Percentiles rank a stretch among this genome's conserved stretches.
phyloP scores from a whole-genome alignment of 1,284 basidiomycete genomes.

The Melampsora occidentalis region DNA sequence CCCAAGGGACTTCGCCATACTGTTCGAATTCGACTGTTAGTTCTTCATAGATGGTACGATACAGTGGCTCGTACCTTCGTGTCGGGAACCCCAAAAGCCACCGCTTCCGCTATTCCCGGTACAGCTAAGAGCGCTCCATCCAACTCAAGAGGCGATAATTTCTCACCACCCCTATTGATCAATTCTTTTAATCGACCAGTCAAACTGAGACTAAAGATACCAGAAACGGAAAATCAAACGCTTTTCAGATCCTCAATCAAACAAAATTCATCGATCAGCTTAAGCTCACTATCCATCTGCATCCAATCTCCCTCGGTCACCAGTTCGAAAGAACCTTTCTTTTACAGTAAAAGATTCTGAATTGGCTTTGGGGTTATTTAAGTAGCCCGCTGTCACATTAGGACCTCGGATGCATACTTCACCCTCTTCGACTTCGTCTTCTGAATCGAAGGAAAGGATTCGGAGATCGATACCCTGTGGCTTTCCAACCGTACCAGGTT shows the following conservation, averaged over 20 bases:
- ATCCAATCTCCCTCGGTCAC: slow-evolving; percentile 66
- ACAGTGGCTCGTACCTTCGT: slow-evolving; percentile 49
- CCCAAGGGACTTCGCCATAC: slow-evolving; percentile 54
- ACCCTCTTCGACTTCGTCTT: slow-evolving; percentile 54
- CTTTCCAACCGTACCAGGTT: slow-evolving; percentile 57
- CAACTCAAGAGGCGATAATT: slow-evolving; percentile 67
- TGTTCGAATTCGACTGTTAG: slow-evolving; percentile 19
- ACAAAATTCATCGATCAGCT: not conserved
- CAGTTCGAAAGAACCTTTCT: slow-evolving; percentile 61
- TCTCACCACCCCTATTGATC: slow-evolving; percentile 62
- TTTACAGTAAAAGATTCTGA: slow-evolving; percentile 53
- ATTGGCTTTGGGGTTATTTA: slow-evolving; percentile 57
- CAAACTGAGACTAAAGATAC: slow-evolving; percentile 36
- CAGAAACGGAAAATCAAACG: slow-evolving; percentile 52
- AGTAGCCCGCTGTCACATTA: slow-evolving; percentile 58
- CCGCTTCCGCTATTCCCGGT: slow-evolving; percentile 60
- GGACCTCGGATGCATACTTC: slow-evolving; percentile 58
- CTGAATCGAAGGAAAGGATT: slow-evolving; percentile 53
- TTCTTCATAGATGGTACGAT: not conserved
- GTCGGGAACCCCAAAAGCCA: slow-evolving; percentile 55
- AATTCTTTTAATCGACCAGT: slow-evolving; percentile 53
- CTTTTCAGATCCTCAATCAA: slow-evolving; percentile 57
- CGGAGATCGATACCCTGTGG: slow-evolving; percentile 57
- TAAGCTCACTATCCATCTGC: slow-evolving; percentile 57
- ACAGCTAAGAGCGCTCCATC: slow-evolving; percentile 58